A percentile compares a stretch with the other conserved stretches of the same genome.
These are phyloP conservation scores for Barnettozyma vustinii DNA, from an alignment of 805 yeast species.

Conservation along the genomic window DNA sequence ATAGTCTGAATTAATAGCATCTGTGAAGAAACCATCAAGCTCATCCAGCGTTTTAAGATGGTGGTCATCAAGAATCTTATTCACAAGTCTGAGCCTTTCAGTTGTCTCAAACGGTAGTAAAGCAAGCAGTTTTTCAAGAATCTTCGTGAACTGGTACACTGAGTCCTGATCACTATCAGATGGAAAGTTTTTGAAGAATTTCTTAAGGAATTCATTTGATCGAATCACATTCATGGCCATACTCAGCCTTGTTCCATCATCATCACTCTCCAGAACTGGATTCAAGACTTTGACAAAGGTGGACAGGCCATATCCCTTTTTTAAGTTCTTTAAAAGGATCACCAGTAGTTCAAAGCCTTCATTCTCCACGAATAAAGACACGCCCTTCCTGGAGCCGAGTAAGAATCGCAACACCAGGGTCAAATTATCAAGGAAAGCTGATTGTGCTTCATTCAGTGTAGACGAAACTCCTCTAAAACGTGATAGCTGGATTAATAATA, in stretches of 20 bases:
- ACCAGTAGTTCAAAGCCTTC: conserved; percentile 19
- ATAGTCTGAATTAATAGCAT: conserved; percentile 1
- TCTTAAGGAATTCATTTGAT: conserved; percentile 13
- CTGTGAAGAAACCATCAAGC: background rate
- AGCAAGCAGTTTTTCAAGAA: conserved; percentile 12
- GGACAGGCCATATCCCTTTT: conserved; percentile 8
- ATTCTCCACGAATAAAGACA: conserved; percentile 10
- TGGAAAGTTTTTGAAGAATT: conserved; percentile 10
- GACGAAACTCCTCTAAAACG: background rate
- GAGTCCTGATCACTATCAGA: conserved; percentile 6
- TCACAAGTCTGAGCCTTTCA: conserved; percentile 21
- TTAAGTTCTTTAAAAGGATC: conserved; percentile 5
- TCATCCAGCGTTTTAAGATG: conserved; percentile 9
- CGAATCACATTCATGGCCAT: conserved; percentile 10
- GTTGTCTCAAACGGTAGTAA: conserved; percentile 19
- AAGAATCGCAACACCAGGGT: conserved; percentile 7
- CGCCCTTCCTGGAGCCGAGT: conserved; percentile 3
- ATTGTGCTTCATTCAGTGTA: conserved; percentile 4
- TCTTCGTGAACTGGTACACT: conserved; percentile 5
- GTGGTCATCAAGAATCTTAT: conserved; percentile 13
- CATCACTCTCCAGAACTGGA: conserved; percentile 11
- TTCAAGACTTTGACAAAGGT: conserved; percentile 12
- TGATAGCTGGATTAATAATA: conserved; percentile 5
- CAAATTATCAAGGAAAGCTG: conserved; percentile 13
- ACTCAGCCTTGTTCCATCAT: conserved; percentile 10